These are phyloP conservation scores for Areca catechu DNA, from an alignment of 176 grass and related monocot species.

Conservation along the genomic window DNA sequence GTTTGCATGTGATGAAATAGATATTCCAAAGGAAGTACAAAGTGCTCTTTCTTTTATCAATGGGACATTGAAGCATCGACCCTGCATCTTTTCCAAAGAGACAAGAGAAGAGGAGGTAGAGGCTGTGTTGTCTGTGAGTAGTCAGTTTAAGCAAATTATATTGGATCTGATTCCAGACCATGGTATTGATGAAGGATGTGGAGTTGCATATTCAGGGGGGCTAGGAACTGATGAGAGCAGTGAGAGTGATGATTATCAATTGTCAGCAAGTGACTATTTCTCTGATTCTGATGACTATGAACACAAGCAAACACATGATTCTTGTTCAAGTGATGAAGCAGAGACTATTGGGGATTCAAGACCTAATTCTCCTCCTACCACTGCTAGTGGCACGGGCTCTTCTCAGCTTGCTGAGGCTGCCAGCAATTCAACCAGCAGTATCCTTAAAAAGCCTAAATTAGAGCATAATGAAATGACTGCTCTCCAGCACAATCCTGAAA, in stretches of 20 bases:
- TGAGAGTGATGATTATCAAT: constrained; percentile 31
- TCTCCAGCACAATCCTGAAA: not conserved
- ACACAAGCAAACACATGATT: constrained; percentile 9
- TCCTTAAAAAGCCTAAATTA: not conserved
- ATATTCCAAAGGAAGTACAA: constrained; percentile 7
- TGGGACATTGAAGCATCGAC: not conserved
- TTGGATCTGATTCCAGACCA: constrained; percentile 5
- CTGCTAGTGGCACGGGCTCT: not conserved
- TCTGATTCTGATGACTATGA: constrained; percentile 9
- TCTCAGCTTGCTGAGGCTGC: not conserved
- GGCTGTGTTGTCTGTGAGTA: constrained; percentile 29
- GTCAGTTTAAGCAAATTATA: constrained; percentile 24
- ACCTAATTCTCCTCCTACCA: not conserved
- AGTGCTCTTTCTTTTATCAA: constrained; percentile 33
- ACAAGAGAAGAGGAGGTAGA: constrained; percentile 29
- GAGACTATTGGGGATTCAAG: constrained; percentile 8
- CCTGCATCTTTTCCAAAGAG: constrained; percentile 17
- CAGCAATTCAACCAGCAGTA: not conserved
- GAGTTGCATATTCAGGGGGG: not conserved
- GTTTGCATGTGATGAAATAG: constrained; percentile 32
- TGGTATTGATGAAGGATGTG: constrained; percentile 4
- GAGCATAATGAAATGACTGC: not conserved
- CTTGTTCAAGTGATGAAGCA: constrained; percentile 18
- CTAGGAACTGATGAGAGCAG: constrained; percentile 4
- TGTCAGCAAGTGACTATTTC: constrained; percentile 20